phyloP scores from a whole-genome alignment of 345 rosid species.

The sweet orange (Citrus sinensis) region DNA sequence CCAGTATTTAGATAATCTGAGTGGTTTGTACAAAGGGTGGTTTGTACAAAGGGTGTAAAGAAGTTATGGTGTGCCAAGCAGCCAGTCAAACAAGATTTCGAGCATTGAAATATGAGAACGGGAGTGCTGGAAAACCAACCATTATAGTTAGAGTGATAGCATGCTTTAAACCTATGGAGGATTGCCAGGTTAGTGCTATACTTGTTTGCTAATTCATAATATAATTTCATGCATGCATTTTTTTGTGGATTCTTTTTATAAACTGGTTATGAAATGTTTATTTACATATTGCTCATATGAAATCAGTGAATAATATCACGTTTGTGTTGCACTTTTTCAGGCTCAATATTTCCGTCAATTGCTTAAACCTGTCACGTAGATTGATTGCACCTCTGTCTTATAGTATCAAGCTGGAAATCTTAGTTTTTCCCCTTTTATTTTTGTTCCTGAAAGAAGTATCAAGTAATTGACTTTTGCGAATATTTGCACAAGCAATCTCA shows the following conservation, averaged over 20 bases:
- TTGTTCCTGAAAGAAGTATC: conserved; percentile 33
- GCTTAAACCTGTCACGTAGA: conserved; percentile 99
- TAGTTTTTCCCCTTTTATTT: conserved; percentile 36
- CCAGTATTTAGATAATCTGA: conserved; percentile 9
- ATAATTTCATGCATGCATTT: neutral
- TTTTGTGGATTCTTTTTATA: neutral
- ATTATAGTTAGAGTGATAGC: conserved; percentile 90
- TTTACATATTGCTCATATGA: neutral
- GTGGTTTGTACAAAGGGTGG: conserved; percentile 24
- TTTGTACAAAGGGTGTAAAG: conserved; percentile 28
- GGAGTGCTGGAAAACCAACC: conserved; percentile 74
- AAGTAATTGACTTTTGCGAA: conserved; percentile 30
- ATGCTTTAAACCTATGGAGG: conserved; percentile 94
- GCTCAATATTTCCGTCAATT: conserved; percentile 96
- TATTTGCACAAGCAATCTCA: conserved; percentile 27
- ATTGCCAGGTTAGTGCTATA: conserved; percentile 79
- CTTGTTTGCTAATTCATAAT: neutral
- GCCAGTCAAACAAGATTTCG: conserved; percentile 95
- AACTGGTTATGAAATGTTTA: neutral
- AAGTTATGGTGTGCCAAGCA: conserved; percentile 99
- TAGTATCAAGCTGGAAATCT: conserved; percentile 45
- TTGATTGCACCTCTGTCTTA: conserved; percentile 19
- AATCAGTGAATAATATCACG: neutral
- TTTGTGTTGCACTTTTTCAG: conserved; percentile 44
- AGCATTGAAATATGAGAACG: conserved; percentile 82